Conservation (phyloP, 345 rosid species). For the Raphanus raphanistrum region DNA sequence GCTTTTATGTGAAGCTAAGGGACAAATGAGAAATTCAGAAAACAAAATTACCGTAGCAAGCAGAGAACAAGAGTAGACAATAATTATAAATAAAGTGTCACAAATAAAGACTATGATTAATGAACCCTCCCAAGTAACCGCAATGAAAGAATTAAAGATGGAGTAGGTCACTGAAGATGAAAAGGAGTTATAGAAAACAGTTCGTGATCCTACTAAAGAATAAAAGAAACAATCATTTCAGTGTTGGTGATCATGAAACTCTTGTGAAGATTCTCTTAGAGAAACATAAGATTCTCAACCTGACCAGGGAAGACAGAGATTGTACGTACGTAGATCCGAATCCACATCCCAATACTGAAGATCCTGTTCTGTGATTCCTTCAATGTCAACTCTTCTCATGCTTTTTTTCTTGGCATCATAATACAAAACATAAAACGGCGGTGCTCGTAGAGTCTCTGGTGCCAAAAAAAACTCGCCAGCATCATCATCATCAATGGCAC, state of each 20-base stretch:
- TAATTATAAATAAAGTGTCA: neutral
- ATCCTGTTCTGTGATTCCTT: neutral
- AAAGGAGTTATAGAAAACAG: neutral
- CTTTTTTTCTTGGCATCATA: conserved; percentile 12
- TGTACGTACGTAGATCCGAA: neutral
- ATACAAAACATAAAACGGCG: conserved; percentile 6
- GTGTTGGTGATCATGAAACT: neutral
- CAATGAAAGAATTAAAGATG: neutral
- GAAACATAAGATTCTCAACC: conserved; percentile 21
- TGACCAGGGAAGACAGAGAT: conserved; percentile 10
- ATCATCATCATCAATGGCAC: neutral
- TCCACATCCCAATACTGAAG: neutral
- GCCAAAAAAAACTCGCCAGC: conserved; percentile 18
- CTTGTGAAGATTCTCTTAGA: neutral
- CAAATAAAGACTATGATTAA: neutral
- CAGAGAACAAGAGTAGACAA: neutral
- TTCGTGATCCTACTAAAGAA: neutral
- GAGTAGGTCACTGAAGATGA: neutral
- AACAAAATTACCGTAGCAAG: neutral
- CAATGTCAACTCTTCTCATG: neutral
- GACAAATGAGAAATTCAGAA: neutral
- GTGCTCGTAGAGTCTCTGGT: neutral
- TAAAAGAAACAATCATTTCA: neutral
- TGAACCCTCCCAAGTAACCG: neutral
- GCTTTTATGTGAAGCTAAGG: neutral